These are phyloP conservation scores for Penicillium robsamsonii DNA, from an alignment of 495 filamentous ascomycete species.

Conservation along the genomic window DNA sequence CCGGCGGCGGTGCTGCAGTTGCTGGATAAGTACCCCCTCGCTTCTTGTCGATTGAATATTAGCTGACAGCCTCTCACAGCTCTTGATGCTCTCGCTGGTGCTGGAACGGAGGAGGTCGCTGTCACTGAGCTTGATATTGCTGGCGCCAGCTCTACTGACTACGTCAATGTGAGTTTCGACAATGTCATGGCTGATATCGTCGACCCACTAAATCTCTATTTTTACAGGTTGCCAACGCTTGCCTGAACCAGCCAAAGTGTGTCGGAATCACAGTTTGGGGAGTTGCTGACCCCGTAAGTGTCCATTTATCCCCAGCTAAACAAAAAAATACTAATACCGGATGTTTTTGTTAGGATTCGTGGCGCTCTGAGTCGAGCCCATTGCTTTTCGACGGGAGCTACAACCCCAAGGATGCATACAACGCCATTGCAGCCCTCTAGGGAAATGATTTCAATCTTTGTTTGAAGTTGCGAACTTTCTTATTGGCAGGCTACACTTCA, in stretches of 20 bases:
- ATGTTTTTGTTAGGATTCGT: conserved; percentile 48
- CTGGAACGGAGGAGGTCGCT: conserved; percentile 54
- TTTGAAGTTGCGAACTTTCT: background rate
- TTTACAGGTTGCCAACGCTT: conserved; percentile 56
- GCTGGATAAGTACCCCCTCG: conserved; percentile 25
- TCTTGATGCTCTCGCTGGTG: conserved; percentile 54
- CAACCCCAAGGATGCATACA: conserved; percentile 64
- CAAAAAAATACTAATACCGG: conserved; percentile 3
- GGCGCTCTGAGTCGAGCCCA: conserved; percentile 58
- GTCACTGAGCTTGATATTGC: conserved; percentile 68
- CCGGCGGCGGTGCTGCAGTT: conserved; percentile 4
- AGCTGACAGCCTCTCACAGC: conserved; percentile 36
- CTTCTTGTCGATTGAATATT: background rate
- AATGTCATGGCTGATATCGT: background rate
- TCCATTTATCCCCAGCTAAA: background rate
- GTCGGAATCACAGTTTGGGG: conserved; percentile 78
- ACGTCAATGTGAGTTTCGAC: conserved; percentile 42
- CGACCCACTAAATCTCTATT: conserved; percentile 2
- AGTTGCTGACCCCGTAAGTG: conserved; percentile 59
- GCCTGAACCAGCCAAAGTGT: conserved; percentile 61
- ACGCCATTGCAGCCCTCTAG: conserved; percentile 47
- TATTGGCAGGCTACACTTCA: background rate
- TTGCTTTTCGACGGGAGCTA: conserved; percentile 65
- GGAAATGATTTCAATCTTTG: background rate
- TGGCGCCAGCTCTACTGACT: conserved; percentile 56